phyloP scores from a whole-genome alignment of 73 alveolate species.

The Uronychia binucleata region DNA sequence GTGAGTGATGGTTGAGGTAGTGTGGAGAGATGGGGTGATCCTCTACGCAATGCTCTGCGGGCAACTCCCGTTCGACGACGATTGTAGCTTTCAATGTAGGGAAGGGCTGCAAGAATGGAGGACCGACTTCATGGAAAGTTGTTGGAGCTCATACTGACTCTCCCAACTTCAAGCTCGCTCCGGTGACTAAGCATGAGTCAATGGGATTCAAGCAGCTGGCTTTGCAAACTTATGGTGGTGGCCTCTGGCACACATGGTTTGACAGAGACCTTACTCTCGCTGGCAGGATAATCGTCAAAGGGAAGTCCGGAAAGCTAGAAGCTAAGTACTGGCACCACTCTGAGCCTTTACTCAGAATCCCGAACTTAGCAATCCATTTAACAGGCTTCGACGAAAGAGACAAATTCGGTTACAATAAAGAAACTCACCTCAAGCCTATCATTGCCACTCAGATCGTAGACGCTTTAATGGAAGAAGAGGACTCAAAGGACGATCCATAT shows the following conservation, averaged over 20 bases:
- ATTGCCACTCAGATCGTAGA: constrained; percentile 83
- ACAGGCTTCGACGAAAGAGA: constrained; percentile 83
- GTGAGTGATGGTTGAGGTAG: no score
- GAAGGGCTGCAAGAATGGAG: constrained; percentile 28
- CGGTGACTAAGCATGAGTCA: constrained; percentile 80
- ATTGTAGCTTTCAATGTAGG: constrained; percentile 96
- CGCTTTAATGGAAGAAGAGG: constrained; percentile 65
- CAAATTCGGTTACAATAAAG: constrained; percentile 86
- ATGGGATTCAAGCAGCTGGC: constrained; percentile 81
- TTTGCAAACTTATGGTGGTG: constrained; percentile 97
- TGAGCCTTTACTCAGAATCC: constrained; percentile 93
- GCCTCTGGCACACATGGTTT: constrained; percentile 99
- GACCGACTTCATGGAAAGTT: constrained; percentile 74
- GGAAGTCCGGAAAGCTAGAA: constrained; percentile 71
- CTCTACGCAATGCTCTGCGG: no score
- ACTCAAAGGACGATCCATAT: constrained; percentile 58
- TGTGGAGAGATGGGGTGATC: no score
- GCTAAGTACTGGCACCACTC: constrained; percentile 82
- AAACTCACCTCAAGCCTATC: constrained; percentile 92
- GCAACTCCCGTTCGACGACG: no score
- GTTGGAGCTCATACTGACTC: constrained; percentile 98
- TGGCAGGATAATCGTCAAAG: constrained; percentile 90
- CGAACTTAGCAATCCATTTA: constrained; percentile 95
- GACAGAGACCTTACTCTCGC: constrained; percentile 98
- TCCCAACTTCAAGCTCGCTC: constrained; percentile 96